Conservation (phyloP, 176 grass and related monocot species). For the Rhynchospora breviuscula region DNA sequence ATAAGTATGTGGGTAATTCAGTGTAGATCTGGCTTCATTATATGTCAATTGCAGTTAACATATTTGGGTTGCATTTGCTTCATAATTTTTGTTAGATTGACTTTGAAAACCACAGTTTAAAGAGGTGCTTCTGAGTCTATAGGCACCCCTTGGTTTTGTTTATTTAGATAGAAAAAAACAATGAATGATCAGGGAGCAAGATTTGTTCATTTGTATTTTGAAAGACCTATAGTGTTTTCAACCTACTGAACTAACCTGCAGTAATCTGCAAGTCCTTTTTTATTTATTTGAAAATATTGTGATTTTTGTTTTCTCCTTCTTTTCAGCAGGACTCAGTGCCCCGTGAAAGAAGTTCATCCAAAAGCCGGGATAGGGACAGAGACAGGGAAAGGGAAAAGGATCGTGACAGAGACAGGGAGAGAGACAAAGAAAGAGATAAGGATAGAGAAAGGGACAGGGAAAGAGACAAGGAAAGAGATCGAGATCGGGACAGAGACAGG, state of each 20-base stretch:
- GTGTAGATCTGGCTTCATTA: background rate
- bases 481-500: slow-evolving; percentile 18
- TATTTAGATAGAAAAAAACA: too few species aligned
- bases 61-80: background rate
- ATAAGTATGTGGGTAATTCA: background rate
- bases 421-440: slow-evolving; percentile 36
- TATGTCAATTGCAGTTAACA: background rate
- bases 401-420: slow-evolving; percentile 57
- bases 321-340: slow-evolving; percentile 35
- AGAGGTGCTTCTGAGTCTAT: background rate
- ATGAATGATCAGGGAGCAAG: background rate
- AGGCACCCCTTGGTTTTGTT: background rate
- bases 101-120: background rate
- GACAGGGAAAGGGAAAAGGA: slow-evolving; percentile 57
- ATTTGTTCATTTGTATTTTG: background rate
- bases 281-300: background rate
- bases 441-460: slow-evolving; percentile 47
- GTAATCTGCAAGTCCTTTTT: background rate
- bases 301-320: background rate
- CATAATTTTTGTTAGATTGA: background rate
- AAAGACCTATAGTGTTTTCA: background rate
- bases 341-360: slow-evolving; percentile 61
- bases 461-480: slow-evolving; percentile 36
- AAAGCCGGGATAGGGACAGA: slow-evolving; percentile 68
- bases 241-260: background rate